phyloP scores from a whole-genome alignment of 164 flowering plant genomes.

The Kingdonia uniflora region DNA sequence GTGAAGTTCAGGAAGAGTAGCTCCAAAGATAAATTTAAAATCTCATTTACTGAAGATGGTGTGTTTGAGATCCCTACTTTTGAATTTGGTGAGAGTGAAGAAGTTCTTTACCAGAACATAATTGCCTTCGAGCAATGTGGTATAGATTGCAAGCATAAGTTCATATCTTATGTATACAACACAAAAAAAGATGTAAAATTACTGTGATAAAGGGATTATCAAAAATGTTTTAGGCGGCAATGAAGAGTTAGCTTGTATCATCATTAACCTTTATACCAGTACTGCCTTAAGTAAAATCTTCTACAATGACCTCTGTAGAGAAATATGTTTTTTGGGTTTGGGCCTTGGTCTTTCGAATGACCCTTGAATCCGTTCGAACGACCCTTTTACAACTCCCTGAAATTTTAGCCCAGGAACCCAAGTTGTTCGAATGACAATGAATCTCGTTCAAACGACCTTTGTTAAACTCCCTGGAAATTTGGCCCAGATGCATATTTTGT shows the following conservation, averaged over 20 bases:
- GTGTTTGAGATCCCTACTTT: slow-evolving; percentile 2
- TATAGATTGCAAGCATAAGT: not conserved
- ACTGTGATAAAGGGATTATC: not conserved
- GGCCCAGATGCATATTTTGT: too few relatives aligned
- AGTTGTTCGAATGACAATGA: too few relatives aligned
- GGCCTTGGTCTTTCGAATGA: too few relatives aligned
- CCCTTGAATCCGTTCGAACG: too few relatives aligned
- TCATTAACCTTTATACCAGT: too few relatives aligned
- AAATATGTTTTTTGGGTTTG: too few relatives aligned
- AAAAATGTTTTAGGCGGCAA: not conserved
- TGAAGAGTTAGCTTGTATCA: slow-evolving; percentile 3
- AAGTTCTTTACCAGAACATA: not conserved
- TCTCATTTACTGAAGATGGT: not conserved
- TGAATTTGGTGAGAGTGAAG: not conserved
- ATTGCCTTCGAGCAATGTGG: slow-evolving; percentile 8
- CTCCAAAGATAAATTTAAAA: not conserved
- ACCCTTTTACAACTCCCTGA: too few relatives aligned
- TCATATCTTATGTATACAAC: not conserved
- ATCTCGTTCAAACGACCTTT: too few relatives aligned
- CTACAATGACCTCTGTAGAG: too few relatives aligned
- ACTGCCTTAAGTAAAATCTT: too few relatives aligned
- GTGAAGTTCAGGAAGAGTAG: not conserved
- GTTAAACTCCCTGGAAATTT: too few relatives aligned
- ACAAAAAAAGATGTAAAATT: slow-evolving; percentile 4
- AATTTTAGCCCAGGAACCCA: too few relatives aligned